Conservation (phyloP, 495 filamentous ascomycete species). For the Lophiostoma macrostomum region DNA sequence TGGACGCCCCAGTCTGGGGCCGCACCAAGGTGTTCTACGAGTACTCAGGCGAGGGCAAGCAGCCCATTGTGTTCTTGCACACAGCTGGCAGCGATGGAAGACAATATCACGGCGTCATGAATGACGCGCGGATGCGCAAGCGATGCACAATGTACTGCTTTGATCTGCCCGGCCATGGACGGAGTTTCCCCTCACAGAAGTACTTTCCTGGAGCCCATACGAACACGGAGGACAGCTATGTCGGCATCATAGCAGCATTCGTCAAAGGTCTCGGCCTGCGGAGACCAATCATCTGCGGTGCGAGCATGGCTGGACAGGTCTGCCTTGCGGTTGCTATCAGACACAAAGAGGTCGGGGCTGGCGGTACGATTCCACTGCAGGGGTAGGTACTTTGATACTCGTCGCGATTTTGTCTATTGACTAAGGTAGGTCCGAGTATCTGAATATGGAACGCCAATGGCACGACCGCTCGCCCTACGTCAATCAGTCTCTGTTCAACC, state of each 20-base stretch:
- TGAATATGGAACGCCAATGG: slow-evolving; percentile 34
- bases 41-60: slow-evolving; percentile 39
- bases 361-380: slow-evolving; percentile 43
- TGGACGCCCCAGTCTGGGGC: slow-evolving; percentile 42
- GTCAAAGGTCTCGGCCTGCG: slow-evolving; percentile 39
- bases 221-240: slow-evolving; percentile 43
- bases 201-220: slow-evolving; percentile 42
- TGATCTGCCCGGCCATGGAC: slow-evolving; percentile 43
- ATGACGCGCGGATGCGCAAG: slow-evolving; percentile 39
- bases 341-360: slow-evolving; percentile 40
- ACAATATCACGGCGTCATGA: slow-evolving; percentile 45
- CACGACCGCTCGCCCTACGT: slow-evolving; percentile 36
- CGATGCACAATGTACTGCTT: slow-evolving; percentile 43
- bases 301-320: slow-evolving; percentile 46
- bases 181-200: slow-evolving; percentile 38
- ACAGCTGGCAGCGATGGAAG: slow-evolving; percentile 43
- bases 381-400: slow-evolving; percentile 25
- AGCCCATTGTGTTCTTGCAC: slow-evolving; percentile 44
- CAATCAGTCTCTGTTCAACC: slow-evolving; percentile 42
- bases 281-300: slow-evolving; percentile 45
- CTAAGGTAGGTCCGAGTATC: slow-evolving; percentile 31
- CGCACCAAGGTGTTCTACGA: slow-evolving; percentile 44
- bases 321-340: slow-evolving; percentile 43
- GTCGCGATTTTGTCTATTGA: background rate
- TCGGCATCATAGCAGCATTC: slow-evolving; percentile 41